Evolutionary conservation across 441 rosid species (phyloP), one percentile per base, ranked within the genome.

Genomic region (Populus tomentosa): DNA sequence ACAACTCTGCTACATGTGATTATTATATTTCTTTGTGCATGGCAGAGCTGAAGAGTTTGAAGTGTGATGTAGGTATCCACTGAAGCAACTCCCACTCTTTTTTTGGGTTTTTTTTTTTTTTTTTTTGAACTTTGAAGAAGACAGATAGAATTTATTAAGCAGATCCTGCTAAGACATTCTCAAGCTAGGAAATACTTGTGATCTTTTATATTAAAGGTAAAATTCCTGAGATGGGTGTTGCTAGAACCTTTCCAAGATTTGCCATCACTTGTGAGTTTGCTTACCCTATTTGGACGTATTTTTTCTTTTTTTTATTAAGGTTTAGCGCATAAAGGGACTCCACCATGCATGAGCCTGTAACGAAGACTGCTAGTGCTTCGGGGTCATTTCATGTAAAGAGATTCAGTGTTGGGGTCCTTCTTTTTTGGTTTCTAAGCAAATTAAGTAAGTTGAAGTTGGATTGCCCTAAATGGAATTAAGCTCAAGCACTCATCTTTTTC

Each of bases 311-410:
- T 5, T 30, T 21, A 67, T 16, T 67, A 28, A n/a, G 68, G 16
- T 32, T 70, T 38, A 65, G 67, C 63, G 80, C 40, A 83, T 87
- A 82, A 80, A 87, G 85, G 18, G 72, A 66, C 77, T 80, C 85
- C 85, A 81, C 80, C 77, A 73, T 42, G 50, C 77, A 73, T 42
- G 50, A 72, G 21, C 75, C 62, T 23, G 77, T 68, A 5, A 59
- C 73, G 33, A 36, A 68, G 67, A 28, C 21, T 56, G 33, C 10
- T 64, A 67, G 78, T 79, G 84, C 75, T 67, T 70, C 40, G 71
- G 30, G 36, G 83, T 81, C 85, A 78, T 80, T 78, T 87, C 86
- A 80, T 65, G 35, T 35, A 77, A 79, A 80, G 79, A 76, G 74
- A 78, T 38, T 76, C 77, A 78, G 3, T 8, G 0, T 70, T 72